Evolutionary conservation across 2,329 filamentous ascomycete genomes (phyloP).

Genomic region (Colletotrichum spaethianum): DNA sequence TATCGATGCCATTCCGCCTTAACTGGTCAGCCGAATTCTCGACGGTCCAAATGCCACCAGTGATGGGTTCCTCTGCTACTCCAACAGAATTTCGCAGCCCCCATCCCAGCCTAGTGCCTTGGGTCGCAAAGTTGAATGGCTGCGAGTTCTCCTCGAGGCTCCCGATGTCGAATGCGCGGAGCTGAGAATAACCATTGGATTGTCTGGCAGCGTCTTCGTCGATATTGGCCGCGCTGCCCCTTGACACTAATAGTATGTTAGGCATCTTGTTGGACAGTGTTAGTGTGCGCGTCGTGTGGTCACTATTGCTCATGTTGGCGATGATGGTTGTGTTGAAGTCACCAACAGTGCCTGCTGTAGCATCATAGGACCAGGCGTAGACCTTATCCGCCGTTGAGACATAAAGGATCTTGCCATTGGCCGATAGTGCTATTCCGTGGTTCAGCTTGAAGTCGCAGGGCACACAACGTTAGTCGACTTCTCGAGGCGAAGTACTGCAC

Average conservation of each 20-base stretch:
- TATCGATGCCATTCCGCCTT: conserved; percentile 65
- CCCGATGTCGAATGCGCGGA: conserved; percentile 64
- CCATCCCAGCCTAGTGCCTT: conserved; percentile 69
- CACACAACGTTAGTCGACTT: background rate
- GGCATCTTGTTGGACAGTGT: conserved; percentile 66
- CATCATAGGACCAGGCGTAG: conserved; percentile 73
- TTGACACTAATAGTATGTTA: conserved; percentile 71
- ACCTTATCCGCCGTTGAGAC: conserved; percentile 67
- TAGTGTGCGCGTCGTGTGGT: conserved; percentile 75
- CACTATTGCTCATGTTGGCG: conserved; percentile 66
- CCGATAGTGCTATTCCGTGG: conserved; percentile 59
- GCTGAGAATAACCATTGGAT: conserved; percentile 69
- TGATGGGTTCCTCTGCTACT: conserved; percentile 69
- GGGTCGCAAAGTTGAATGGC: conserved; percentile 58
- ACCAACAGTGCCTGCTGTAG: conserved; percentile 59
- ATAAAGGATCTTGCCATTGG: conserved; percentile 59
- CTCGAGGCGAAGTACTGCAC: background rate
- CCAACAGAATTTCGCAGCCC: conserved; percentile 80
- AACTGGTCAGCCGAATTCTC: conserved; percentile 78
- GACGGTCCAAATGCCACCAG: conserved; percentile 68
- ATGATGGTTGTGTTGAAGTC: conserved; percentile 64
- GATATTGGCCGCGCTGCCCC: conserved; percentile 72
- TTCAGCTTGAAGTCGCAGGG: conserved; percentile 55
- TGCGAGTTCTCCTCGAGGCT: conserved; percentile 42
- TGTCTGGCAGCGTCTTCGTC: conserved; percentile 64